Base-by-base conservation (phyloP, 2,329 filamentous ascomycete species). In the Aspergillus proliferans region DNA sequence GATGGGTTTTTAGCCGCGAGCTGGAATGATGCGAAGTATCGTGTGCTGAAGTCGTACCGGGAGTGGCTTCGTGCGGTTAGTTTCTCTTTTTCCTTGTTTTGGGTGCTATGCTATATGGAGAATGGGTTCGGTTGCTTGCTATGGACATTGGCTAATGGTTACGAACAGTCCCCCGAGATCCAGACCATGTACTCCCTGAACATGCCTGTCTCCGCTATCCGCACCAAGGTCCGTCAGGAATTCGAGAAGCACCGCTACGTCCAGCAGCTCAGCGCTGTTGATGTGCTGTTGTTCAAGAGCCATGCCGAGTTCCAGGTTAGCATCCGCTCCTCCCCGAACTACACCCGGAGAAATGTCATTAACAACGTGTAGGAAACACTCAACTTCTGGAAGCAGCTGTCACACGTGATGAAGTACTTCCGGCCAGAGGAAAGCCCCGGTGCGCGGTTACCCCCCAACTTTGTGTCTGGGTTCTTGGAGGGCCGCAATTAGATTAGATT, bases 331-430 rank as follows among this genome's bases (percentile, higher is more conserved):
- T 19, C 26, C 19, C 28, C 6, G n/a, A 47, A 14, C 33, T n/a
- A 15, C 14, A 18, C 14, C 15, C 6, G 34, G 6, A 9, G 34
- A 36, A 36, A 6, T 36, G n/a, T 43, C 42, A 18, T 52, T 55
- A 26, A 54, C 24, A 15, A 18, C 7, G 2, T 33, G 7, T 43
- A 96, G 91, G 93, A 98, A 80, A 98, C 88, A 47, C 83, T 98
- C 79, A 98, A 98, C 77, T 98, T 87, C 80, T 98, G 93, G 93
- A 95, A 96, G 75, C 93, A 98, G 74, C 80, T 91, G 54, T 87
- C 87, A 56, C 93, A 98, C 71, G 81, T 98, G 60, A 89, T 98
- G 81, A 90, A 93, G 63, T 98, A 95, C 74, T 98, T 97, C 80
- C 84, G 91, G 68, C 80, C 84, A 62, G 91, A 97, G 71, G 88